Evolutionary conservation across 495 filamentous ascomycete species (phyloP), one percentile per base, ranked within the genome.

Genomic region (Daldinia caldariorum): DNA sequence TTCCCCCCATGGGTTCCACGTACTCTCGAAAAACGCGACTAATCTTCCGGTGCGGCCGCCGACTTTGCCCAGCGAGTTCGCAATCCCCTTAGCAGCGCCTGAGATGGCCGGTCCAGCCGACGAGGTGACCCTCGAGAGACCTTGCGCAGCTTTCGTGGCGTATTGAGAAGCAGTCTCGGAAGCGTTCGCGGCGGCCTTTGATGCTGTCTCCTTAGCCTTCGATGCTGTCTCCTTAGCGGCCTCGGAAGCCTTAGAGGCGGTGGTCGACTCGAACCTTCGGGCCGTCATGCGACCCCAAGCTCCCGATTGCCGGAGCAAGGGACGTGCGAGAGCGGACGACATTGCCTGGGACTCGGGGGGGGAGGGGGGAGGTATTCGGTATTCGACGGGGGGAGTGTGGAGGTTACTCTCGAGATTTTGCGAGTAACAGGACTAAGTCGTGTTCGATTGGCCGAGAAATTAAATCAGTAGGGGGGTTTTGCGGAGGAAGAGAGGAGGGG

Each of bases 21-120:
- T 87, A 99, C 95, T 89, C 85, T 97, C 91, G 78, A 94, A 82
- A 74, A 93, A 91, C 61, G 85, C 84, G 77, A 97, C 88, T 71
- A 94, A 77, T 78, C 85, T 88, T 69, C 93, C 95, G 43, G 92
- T 94, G 64, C 92, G 87, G 69, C 95, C 95, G 77, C 94, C 94
- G 77, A 95, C 85, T 76, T 88, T 90, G 70, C 89, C 83, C 68
- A 97, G 79, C 55, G 90, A 87, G 72, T 84, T 85, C 59, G 85
- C 80, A 64, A 89, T 77, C 37, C 85, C 84, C 79, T 89, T 85
- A 32, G 90, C 89, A 61, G 90, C 90, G 74, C 86, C 87, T 70
- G 86, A 85, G 72, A 97, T 82, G 59, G 88, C 91, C 66, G 91
- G 89, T 35, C 93, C 92, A 76, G 94, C 93, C 39, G 90, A 87